Percentiles rank a stretch among this genome's conserved stretches.
phyloP scores from a whole-genome alignment of 2,329 filamentous ascomycete species.

The Metarhizium brunneum region DNA sequence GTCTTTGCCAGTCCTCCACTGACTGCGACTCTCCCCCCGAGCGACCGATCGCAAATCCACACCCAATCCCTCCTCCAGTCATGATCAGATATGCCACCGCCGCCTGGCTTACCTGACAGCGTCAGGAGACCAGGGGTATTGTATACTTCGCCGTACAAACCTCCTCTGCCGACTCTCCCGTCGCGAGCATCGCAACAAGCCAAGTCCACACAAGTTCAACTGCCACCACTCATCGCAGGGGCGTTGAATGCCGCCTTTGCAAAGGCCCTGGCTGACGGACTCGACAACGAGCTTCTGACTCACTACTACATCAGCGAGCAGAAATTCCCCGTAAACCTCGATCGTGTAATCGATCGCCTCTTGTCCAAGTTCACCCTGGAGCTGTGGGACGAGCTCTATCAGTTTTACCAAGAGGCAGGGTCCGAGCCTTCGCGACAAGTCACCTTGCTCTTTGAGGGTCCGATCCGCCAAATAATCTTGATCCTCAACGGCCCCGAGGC shows the following conservation, averaged over 20 bases:
- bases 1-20: background rate
- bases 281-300: constrained; percentile 26
- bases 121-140: constrained; percentile 13
- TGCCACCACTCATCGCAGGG: constrained; percentile 26
- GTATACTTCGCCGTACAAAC: constrained; percentile 16
- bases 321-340: constrained; percentile 23
- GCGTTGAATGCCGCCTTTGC: constrained; percentile 26
- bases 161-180: constrained; percentile 23
- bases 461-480: constrained; percentile 26
- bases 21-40: background rate
- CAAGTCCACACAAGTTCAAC: constrained; percentile 21
- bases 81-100: constrained; percentile 21
- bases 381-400: constrained; percentile 27
- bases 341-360: constrained; percentile 26
- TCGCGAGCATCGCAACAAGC: constrained; percentile 18
- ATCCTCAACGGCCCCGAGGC: constrained; percentile 27
- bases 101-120: constrained; percentile 16
- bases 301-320: constrained; percentile 27
- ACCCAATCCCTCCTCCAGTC: constrained; percentile 8
- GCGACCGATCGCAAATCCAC: background rate
- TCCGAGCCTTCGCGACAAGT: constrained; percentile 20
- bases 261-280: constrained; percentile 21
- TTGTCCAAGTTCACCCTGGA: constrained; percentile 21
- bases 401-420: constrained; percentile 21
- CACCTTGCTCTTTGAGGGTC: constrained; percentile 25